These are phyloP conservation scores for Monocercomonoides exilis DNA, from an alignment of 78 protist species.

Conservation along the genomic window DNA sequence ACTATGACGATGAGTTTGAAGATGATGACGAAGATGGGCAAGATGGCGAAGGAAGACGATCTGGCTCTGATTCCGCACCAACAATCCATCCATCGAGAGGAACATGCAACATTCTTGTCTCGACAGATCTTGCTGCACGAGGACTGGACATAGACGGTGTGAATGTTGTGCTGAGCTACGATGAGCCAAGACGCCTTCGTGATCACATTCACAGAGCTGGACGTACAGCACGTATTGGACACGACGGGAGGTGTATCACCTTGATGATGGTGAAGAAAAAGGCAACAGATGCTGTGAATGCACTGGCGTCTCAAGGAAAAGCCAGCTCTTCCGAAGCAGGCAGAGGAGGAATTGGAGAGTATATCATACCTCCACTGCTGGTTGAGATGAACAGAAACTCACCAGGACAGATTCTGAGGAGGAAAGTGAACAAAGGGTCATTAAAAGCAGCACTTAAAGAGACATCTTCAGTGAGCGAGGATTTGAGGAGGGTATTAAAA, in stretches of 20 bases:
- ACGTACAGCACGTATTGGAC: constrained; percentile 66
- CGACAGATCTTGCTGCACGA: constrained; percentile 80
- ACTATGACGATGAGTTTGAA: no score
- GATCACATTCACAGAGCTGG: constrained; percentile 65
- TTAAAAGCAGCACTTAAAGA: not conserved
- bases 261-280: constrained; percentile 31
- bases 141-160: constrained; percentile 73
- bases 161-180: constrained; percentile 61
- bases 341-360: not conserved
- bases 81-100: not conserved
- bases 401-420: not conserved
- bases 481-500: not conserved
- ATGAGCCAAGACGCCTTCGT: constrained; percentile 48
- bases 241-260: constrained; percentile 52
- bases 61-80: no score
- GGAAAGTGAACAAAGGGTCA: not conserved
- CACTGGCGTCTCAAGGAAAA: no score
- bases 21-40: no score
- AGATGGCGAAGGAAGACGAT: no score
- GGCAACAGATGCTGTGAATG: not conserved
- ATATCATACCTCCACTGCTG: not conserved
- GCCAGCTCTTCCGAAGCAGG: no score
- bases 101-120: constrained; percentile 46
- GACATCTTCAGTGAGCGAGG: not conserved
- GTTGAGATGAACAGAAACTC: not conserved